phyloP scores from a whole-genome alignment of 2,329 filamentous ascomycete genomes.

The Fusarium euwallaceae region DNA sequence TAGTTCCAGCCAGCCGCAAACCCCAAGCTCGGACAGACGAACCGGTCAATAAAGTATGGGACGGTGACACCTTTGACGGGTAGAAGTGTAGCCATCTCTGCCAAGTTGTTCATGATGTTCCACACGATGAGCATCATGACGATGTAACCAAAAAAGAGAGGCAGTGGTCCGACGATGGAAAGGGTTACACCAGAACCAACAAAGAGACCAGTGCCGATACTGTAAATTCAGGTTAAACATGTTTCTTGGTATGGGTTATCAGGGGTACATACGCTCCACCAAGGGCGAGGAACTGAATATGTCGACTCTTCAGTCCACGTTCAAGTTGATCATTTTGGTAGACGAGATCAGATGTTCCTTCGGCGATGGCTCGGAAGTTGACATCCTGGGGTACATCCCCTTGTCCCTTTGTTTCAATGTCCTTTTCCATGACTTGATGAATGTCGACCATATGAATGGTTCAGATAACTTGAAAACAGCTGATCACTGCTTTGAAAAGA shows the following conservation, averaged over 20 bases:
- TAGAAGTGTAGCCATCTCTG: slow-evolving; percentile 67
- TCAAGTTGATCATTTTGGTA: slow-evolving; percentile 10
- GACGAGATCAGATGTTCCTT: slow-evolving; percentile 1
- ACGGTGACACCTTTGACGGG: slow-evolving; percentile 69
- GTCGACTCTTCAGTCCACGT: slow-evolving; percentile 63
- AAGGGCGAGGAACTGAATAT: slow-evolving; percentile 71
- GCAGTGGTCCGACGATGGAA: slow-evolving; percentile 25
- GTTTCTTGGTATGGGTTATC: not conserved
- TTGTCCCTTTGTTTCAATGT: slow-evolving; percentile 4
- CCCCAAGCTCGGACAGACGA: slow-evolving; percentile 65
- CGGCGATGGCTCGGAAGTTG: slow-evolving; percentile 9
- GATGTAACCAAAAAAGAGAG: slow-evolving; percentile 22
- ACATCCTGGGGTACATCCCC: not conserved
- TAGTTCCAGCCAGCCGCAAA: slow-evolving; percentile 72
- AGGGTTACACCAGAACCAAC: slow-evolving; percentile 26
- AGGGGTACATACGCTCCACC: slow-evolving; percentile 12
- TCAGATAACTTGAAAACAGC: not conserved
- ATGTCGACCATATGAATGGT: too few relatives aligned
- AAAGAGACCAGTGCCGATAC: slow-evolving; percentile 32
- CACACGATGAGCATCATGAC: slow-evolving; percentile 28
- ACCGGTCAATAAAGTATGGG: slow-evolving; percentile 68
- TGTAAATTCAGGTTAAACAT: not conserved
- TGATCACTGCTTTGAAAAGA: not conserved
- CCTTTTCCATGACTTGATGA: not conserved
- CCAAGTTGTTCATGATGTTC: slow-evolving; percentile 52